These are phyloP conservation scores for Tarenaya hassleriana DNA, from an alignment of 345 rosid genomes.

Conservation along the genomic window DNA sequence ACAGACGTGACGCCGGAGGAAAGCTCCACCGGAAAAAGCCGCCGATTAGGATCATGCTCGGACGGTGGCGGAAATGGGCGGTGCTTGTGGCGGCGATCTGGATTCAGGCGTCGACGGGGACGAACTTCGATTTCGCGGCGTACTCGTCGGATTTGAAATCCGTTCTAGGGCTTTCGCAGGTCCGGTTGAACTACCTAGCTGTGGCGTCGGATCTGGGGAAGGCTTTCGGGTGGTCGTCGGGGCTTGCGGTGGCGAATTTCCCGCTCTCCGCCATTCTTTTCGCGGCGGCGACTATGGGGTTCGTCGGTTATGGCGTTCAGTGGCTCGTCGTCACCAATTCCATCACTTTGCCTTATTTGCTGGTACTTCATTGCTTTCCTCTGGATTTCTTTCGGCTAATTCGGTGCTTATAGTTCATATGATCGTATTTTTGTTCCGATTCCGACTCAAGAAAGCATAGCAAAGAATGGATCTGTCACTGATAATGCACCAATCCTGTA, in stretches of 20 bases:
- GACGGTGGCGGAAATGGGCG: slow-evolving; percentile 64
- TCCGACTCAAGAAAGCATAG: too few species aligned
- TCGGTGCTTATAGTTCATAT: background rate
- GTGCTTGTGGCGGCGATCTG: slow-evolving; percentile 56
- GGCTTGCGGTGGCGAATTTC: slow-evolving; percentile 42
- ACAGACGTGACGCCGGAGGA: slow-evolving; percentile 15
- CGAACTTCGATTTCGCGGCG: slow-evolving; percentile 75
- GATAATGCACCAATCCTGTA: too few species aligned
- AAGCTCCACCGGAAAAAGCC: slow-evolving; percentile 27
- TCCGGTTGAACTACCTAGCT: slow-evolving; percentile 55
- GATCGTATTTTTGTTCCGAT: background rate
- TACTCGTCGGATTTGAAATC: slow-evolving; percentile 56
- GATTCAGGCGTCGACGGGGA: slow-evolving; percentile 77
- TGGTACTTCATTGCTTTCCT: slow-evolving; percentile 31
- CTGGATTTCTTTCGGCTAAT: background rate
- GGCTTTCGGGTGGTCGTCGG: slow-evolving; percentile 71
- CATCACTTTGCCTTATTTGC: slow-evolving; percentile 52
- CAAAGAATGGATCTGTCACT: too few species aligned
- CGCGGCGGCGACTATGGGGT: slow-evolving; percentile 47
- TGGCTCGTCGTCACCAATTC: slow-evolving; percentile 54
- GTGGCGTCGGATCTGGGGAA: slow-evolving; percentile 83
- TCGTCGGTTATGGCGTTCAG: slow-evolving; percentile 58
- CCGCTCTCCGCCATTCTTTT: slow-evolving; percentile 59
- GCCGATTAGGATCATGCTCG: slow-evolving; percentile 34
- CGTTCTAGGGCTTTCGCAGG: slow-evolving; percentile 65